A percentile compares a stretch with the other conserved stretches of the same genome.
Conservation (phyloP, 306 rosid species). For the Casuarina equisetifolia region DNA sequence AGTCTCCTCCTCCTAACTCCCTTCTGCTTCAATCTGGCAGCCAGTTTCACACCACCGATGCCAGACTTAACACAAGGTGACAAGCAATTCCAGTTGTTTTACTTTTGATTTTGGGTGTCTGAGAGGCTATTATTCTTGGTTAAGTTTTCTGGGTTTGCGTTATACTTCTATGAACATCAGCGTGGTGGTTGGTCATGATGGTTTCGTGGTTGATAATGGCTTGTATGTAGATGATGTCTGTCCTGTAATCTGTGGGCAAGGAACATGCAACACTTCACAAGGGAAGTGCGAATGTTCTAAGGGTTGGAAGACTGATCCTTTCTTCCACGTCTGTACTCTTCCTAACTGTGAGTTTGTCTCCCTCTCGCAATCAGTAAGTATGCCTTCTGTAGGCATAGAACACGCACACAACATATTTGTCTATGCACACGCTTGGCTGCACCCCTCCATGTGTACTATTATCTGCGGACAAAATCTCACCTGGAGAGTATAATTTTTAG, state of each 20-base stretch:
- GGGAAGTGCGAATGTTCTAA: slow-evolving; percentile 37
- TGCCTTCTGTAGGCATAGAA: background rate
- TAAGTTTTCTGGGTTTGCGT: background rate
- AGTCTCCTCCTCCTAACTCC: slow-evolving; percentile 25
- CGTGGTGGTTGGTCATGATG: background rate
- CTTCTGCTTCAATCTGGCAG: slow-evolving; percentile 7
- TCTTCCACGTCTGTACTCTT: slow-evolving; percentile 32
- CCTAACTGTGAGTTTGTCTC: slow-evolving; percentile 38
- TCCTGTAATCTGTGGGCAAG: slow-evolving; percentile 35
- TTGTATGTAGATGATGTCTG: slow-evolving; percentile 17
- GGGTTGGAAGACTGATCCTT: slow-evolving; percentile 35
- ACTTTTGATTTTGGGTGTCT: background rate
- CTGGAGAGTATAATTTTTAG: no score
- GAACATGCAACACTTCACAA: slow-evolving; percentile 38
- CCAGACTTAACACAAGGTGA: slow-evolving; percentile 25
- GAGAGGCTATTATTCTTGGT: no score
- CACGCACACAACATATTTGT: no score
- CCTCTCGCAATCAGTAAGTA: background rate
- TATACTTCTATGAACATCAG: background rate
- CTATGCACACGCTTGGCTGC: no score
- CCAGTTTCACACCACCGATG: slow-evolving; percentile 6
- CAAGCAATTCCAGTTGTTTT: background rate
- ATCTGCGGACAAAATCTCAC: no score
- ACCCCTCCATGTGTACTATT: no score
- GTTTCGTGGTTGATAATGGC: background rate